phyloP scores from a whole-genome alignment of 345 rosid genomes.

The Nasturtium officinale region DNA sequence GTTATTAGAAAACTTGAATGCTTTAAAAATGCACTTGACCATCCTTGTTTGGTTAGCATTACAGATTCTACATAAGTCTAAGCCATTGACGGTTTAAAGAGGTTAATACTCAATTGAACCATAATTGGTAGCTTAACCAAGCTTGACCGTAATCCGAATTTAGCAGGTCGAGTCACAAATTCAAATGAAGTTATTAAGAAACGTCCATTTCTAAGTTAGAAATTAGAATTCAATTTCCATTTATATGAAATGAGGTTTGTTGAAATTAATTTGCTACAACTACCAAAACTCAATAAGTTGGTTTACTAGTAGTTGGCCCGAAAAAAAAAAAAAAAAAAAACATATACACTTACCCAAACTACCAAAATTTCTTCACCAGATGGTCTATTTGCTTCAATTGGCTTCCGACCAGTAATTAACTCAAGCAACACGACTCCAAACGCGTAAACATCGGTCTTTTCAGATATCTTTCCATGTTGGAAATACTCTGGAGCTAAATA shows the following conservation, averaged over 20 bases:
- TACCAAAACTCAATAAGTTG: slow-evolving; percentile 44
- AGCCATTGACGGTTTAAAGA: not conserved
- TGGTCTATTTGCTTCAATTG: slow-evolving; percentile 79
- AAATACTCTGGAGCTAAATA: slow-evolving; percentile 96
- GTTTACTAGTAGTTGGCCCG: slow-evolving; percentile 20
- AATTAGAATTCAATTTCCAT: slow-evolving; percentile 9
- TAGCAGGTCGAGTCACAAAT: not conserved
- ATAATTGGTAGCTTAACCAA: slow-evolving; percentile 19
- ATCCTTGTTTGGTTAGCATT: not conserved
- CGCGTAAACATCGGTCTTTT: slow-evolving; percentile 94
- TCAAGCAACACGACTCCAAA: slow-evolving; percentile 93
- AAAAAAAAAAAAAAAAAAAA: not conserved
- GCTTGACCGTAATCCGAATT: slow-evolving; percentile 13
- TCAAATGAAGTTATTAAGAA: not conserved
- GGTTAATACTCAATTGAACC: not conserved
- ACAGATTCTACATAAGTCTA: slow-evolving; percentile 11
- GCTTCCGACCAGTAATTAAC: slow-evolving; percentile 82
- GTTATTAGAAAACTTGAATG: not conserved
- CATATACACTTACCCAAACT: slow-evolving; percentile 70
- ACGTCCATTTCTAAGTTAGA: slow-evolving; percentile 10
- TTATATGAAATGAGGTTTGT: slow-evolving; percentile 14
- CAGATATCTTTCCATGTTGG: slow-evolving; percentile 94
- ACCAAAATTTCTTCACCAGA: slow-evolving; percentile 92
- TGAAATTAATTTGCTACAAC: slow-evolving; percentile 27
- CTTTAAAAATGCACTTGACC: slow-evolving; percentile 10